Evolutionary conservation across 139 green algal genomes (phyloP), one percentile per base, ranked within the genome.

Genomic region (Edaphochlamys debaryana): DNA sequence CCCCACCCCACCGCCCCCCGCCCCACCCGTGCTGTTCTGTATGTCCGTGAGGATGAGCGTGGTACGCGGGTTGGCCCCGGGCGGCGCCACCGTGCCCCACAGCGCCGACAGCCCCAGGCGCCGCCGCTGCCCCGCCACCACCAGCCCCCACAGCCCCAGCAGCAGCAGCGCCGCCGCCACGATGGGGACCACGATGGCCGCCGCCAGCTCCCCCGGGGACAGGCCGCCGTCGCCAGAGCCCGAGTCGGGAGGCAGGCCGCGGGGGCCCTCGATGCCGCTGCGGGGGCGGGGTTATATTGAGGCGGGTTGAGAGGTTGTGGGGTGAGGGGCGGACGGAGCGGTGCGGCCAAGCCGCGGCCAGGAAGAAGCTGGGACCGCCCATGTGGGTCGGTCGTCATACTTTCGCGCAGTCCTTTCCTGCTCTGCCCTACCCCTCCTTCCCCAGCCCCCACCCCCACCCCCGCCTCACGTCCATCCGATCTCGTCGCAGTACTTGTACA

Each of bases 11-110:
- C 67, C 25, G 9, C 37, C 2, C 19, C 37, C 29, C 30, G 27
- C 17, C 71, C 20, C 71, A 79, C 71, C 58, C 5, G 74, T 80
- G 60, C 58, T 70, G 58, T 80, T 69, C 58, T 80, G 74, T 25
- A 80, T 80, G 58, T 80, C 74, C 0, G 74, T 80, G 1, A 80
- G 38, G 22, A 80, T 30, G 25, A 80, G 74, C 27, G 56, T 62
- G 40, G 74, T 80, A 17, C 40, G 40, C 13, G 63, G 37, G 0
- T 58, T 40, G 2, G 40, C 48, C 3, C 58, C 74, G 4, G 74
- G 74, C 38, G 74, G 58, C 38, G 34, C 38, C 60, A 70, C 13
- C 15, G 74, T 19, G 52, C 27, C 11, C 37, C 52, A 6, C 72
- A 67, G n/a, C n/a, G n/a, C n/a, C n/a, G n/a, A n/a, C n/a, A n/a